phyloP scores from a whole-genome alignment of 2,329 filamentous ascomycete species.

The Cordyceps cicadae region DNA sequence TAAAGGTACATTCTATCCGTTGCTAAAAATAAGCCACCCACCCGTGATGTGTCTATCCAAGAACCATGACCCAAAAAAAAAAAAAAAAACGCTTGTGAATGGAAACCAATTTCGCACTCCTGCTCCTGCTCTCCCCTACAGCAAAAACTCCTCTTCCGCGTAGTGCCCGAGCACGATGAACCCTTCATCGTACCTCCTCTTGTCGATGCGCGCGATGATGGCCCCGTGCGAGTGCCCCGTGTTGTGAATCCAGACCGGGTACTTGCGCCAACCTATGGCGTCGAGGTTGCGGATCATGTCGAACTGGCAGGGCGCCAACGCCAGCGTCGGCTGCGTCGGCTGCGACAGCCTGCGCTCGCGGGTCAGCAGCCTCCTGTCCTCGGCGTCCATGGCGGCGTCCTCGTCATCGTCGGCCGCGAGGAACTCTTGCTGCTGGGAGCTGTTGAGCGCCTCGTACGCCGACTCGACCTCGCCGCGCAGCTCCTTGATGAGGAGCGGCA shows the following conservation, averaged over 20 bases:
- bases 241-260: conserved; percentile 67
- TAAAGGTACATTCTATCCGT: too few relatives aligned
- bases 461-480: conserved; percentile 70
- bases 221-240: conserved; percentile 78
- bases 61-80: background rate
- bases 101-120: background rate
- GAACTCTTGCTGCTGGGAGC: conserved; percentile 61
- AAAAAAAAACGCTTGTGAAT: background rate
- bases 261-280: conserved; percentile 54
- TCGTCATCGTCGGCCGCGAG: conserved; percentile 39
- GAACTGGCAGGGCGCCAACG: conserved; percentile 73
- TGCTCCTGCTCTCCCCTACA: conserved; percentile 14
- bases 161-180: conserved; percentile 72
- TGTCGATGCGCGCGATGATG: conserved; percentile 71
- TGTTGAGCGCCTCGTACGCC: conserved; percentile 65
- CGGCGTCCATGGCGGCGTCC: conserved; percentile 21
- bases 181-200: conserved; percentile 64
- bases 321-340: conserved; percentile 59
- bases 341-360: conserved; percentile 34
- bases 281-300: conserved; percentile 75
- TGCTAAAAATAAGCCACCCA: too few relatives aligned
- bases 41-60: background rate
- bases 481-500: conserved; percentile 68
- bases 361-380: conserved; percentile 34
- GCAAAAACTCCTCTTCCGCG: conserved; percentile 62